Conservation (phyloP, 768 basidiomycete species). For the Hortiboletus campestris region DNA sequence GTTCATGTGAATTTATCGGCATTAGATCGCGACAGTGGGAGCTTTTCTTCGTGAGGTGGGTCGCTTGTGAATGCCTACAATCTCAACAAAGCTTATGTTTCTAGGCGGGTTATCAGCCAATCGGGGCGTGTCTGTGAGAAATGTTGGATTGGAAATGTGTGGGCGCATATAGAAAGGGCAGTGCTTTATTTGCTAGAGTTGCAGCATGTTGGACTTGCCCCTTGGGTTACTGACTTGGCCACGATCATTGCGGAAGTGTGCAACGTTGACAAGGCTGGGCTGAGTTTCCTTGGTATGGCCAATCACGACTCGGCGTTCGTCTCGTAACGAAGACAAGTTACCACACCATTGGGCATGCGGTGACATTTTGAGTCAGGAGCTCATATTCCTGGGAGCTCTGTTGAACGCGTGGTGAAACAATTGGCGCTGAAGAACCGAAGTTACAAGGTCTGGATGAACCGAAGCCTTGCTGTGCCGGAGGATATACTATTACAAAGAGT, state of each 20-base stretch:
- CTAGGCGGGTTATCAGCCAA: conserved; percentile 3
- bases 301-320: conserved; percentile 13
- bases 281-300: conserved; percentile 12
- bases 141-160: background rate
- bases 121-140: conserved; percentile 7
- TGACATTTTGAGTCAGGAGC: conserved; percentile 7
- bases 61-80: background rate
- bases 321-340: conserved; percentile 8
- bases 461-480: conserved; percentile 8
- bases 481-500: background rate
- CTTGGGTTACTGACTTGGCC: conserved; percentile 11
- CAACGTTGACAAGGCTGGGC: background rate
- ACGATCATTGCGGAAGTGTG: conserved; percentile 23
- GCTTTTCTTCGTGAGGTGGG: background rate
- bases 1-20: background rate
- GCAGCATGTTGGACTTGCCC: background rate
- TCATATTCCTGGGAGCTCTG: conserved; percentile 17
- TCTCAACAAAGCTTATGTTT: conserved; percentile 2
- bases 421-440: conserved; percentile 6
- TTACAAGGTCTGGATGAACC: background rate
- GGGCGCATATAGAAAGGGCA: conserved; percentile 9
- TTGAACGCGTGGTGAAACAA: conserved; percentile 20
- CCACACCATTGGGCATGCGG: conserved; percentile 2
- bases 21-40: background rate
- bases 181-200: conserved; percentile 9